Conservation (phyloP, 306 rosid species). For the Trifolium repens region DNA sequence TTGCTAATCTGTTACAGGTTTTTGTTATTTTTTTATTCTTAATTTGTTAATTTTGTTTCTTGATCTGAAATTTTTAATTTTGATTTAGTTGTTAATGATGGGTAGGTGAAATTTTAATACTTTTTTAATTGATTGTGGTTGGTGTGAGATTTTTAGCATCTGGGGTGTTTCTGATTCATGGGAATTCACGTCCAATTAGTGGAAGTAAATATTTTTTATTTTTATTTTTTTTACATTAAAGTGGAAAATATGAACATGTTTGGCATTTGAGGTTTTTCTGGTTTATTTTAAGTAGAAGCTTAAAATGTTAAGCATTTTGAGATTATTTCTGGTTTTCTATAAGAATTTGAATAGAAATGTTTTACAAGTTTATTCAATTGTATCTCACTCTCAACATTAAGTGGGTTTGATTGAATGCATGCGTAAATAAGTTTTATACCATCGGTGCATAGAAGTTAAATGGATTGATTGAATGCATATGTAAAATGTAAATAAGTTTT, state of each 20-base stretch:
- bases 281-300: not conserved
- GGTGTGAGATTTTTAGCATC: conserved; percentile 20
- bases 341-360: not conserved
- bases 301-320: no score
- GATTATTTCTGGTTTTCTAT: not conserved
- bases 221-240: no score
- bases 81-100: not conserved
- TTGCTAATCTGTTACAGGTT: conserved; percentile 97
- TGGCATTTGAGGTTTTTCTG: not conserved
- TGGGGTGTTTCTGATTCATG: conserved; percentile 19
- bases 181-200: no score
- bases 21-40: not conserved
- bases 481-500: no score
- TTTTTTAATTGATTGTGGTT: not conserved
- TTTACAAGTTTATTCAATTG: no score
- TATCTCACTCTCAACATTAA: no score
- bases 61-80: conserved; percentile 26
- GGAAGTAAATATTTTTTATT: not conserved
- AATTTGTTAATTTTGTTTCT: not conserved
- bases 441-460: not conserved
- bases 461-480: no score
- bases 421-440: not conserved
- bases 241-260: not conserved
- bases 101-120: not conserved
- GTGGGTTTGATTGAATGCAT: not conserved